A percentile compares a stretch with the other conserved stretches of the same genome.
These are phyloP conservation scores for Coprinopsis cinerea DNA, from an alignment of 768 basidiomycete species.

Conservation along the genomic window DNA sequence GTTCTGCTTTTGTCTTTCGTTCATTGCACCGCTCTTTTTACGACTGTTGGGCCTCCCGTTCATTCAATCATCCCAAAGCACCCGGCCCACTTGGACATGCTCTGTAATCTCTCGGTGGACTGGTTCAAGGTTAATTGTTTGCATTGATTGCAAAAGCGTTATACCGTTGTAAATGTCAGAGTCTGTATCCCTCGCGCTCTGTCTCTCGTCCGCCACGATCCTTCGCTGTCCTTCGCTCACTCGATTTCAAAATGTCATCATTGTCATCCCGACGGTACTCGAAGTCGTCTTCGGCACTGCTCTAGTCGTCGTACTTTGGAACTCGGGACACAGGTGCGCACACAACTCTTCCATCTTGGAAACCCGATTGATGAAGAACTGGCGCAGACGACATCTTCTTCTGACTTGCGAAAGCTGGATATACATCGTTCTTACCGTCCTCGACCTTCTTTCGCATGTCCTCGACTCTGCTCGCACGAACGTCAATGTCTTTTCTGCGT, in stretches of 20 bases:
- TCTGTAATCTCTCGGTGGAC: not conserved
- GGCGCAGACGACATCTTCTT: slow-evolving; percentile 46
- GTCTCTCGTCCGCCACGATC: slow-evolving; percentile 63
- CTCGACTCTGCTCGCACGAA: slow-evolving; percentile 45
- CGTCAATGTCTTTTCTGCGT: slow-evolving; percentile 37
- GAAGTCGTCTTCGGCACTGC: slow-evolving; percentile 56
- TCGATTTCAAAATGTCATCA: slow-evolving; percentile 35
- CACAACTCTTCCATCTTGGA: not conserved
- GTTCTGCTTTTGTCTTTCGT: slow-evolving; percentile 3
- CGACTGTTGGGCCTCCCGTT: not conserved
- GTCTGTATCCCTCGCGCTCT: slow-evolving; percentile 28
- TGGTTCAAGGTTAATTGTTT: slow-evolving; percentile 1
- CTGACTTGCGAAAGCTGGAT: slow-evolving; percentile 57
- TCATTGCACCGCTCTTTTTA: not conserved
- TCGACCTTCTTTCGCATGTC: slow-evolving; percentile 56
- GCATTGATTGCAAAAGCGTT: not conserved
- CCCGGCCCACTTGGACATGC: slow-evolving; percentile 1
- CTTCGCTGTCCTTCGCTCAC: slow-evolving; percentile 63
- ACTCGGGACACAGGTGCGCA: slow-evolving; percentile 24
- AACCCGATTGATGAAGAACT: not conserved
- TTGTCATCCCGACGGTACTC: slow-evolving; percentile 59
- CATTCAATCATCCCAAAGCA: not conserved
- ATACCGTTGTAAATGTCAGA: slow-evolving; percentile 8
- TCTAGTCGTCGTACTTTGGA: slow-evolving; percentile 44
- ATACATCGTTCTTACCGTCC: slow-evolving; percentile 51